Conservation (phyloP, 768 basidiomycete genomes). For the Rhodotorula babjevae region DNA sequence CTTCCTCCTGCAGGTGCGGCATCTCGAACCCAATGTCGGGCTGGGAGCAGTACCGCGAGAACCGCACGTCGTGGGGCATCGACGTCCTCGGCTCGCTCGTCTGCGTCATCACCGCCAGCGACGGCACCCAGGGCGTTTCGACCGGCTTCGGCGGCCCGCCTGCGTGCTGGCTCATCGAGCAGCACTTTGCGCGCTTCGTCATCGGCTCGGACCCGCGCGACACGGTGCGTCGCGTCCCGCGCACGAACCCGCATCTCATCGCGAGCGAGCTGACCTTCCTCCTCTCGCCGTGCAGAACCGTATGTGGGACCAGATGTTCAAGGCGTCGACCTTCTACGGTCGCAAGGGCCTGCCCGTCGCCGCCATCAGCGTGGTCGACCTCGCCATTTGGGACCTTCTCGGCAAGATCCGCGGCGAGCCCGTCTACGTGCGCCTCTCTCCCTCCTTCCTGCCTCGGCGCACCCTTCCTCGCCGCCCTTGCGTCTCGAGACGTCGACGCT, state of each 20-base stretch:
- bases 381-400: conserved; percentile 50
- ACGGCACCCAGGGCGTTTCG: conserved; percentile 45
- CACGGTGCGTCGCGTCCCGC: conserved; percentile 23
- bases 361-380: conserved; percentile 49
- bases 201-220: conserved; percentile 49
- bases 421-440: conserved; percentile 41
- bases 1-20: conserved; percentile 16
- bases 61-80: conserved; percentile 48
- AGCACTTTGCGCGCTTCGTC: conserved; percentile 50
- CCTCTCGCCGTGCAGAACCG: conserved; percentile 36
- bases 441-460: neutral
- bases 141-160: conserved; percentile 46
- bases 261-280: neutral
- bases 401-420: conserved; percentile 50
- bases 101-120: conserved; percentile 48
- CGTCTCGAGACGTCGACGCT: no score
- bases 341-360: conserved; percentile 45
- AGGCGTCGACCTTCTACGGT: conserved; percentile 49
- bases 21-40: conserved; percentile 49
- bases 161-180: conserved; percentile 50
- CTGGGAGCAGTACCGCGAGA: conserved; percentile 46
- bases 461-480: neutral
- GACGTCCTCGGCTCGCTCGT: conserved; percentile 50
- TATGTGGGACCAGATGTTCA: conserved; percentile 49
- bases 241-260: no score